Base-by-base conservation (phyloP, 345 rosid species). In the Sisymbrium altissimum region DNA sequence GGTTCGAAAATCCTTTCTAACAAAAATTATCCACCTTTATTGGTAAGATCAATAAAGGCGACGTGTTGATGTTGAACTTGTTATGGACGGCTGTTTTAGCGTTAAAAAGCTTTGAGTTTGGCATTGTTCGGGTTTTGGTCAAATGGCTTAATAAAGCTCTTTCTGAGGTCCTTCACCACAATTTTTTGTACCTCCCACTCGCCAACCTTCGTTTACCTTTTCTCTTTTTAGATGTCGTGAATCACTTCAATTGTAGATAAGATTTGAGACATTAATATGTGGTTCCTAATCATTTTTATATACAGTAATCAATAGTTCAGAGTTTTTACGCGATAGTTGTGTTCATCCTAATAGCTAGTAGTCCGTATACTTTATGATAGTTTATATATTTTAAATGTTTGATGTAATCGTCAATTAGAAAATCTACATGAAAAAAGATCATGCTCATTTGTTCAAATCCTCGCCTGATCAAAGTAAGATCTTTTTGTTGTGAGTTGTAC, bases 91-190 rank as follows among this genome's bases (percentile, higher is more conserved):
- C 54, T 74, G 13, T 13, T 48, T 39, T 14, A 6, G 60, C 18
- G 36, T 29, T 39, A 7, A 59, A 54, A 59, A 39, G 62, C 55
- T 67, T 30, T 40, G 45, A 59, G 73, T 74, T 67, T 74, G 73
- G 78, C 78, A 67, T 59, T 67, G 46, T 75, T n/a, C 54, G 39
- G 68, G 39, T 45, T 53, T 59, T 67, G 72, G 54, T 67, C 62
- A 49, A 74, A 39, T 59, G 73, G 45, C 55, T 59, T 57, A 23
- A 17, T 45, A 23, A 18, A 56, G 5, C 72, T 58, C 72, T 5
- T 18, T 1, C 25, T 56, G 39, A 25, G 32, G 40, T 57, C 19
- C 66, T 48, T 27, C 78, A 19, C 67, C 72, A 74, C 72, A 66
- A 39, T 38, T 17, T 66, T 66, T 33, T 59, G 53, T 67, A 67